Conservation (phyloP, 768 basidiomycete species). For the Leccinum uliginosum region DNA sequence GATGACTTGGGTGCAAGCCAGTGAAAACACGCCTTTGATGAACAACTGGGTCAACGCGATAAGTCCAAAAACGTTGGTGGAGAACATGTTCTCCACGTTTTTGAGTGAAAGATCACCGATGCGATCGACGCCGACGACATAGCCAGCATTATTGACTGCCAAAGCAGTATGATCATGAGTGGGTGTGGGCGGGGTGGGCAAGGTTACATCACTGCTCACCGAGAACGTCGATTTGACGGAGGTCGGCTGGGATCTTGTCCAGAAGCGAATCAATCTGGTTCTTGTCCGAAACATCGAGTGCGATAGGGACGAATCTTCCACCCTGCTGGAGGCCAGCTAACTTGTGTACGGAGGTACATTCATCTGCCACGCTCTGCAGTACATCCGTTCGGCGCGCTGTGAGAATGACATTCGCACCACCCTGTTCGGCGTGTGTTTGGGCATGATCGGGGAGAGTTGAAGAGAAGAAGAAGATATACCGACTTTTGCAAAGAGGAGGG, state of each 20-base stretch:
- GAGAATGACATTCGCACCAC: slow-evolving; percentile 84
- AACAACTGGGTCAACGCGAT: slow-evolving; percentile 79
- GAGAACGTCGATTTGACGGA: slow-evolving; percentile 76
- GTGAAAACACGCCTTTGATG: slow-evolving; percentile 42
- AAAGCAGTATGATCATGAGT: neutral
- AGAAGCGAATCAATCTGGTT: slow-evolving; percentile 63
- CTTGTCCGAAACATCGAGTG: slow-evolving; percentile 79
- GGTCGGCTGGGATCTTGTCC: slow-evolving; percentile 64
- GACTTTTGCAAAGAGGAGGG: slow-evolving; percentile 85
- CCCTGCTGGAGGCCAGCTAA: slow-evolving; percentile 68
- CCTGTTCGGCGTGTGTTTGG: slow-evolving; percentile 37
- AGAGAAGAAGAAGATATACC: slow-evolving; percentile 2
- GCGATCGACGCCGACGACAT: slow-evolving; percentile 81
- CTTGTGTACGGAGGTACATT: slow-evolving; percentile 65
- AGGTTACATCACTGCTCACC: slow-evolving; percentile 42
- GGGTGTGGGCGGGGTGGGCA: neutral
- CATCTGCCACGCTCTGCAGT: slow-evolving; percentile 64
- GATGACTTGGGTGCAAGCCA: neutral
- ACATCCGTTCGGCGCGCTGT: slow-evolving; percentile 74
- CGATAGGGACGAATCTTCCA: slow-evolving; percentile 70
- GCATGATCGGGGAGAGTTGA: neutral
- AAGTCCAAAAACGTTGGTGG: slow-evolving; percentile 79
- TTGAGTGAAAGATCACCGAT: slow-evolving; percentile 76
- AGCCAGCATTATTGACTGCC: slow-evolving; percentile 78
- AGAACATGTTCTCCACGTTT: slow-evolving; percentile 82